Evolutionary conservation across 1,284 basidiomycete species (phyloP), one percentile per base, ranked within the genome.

Genomic region (Sphaerobolus stellatus): DNA sequence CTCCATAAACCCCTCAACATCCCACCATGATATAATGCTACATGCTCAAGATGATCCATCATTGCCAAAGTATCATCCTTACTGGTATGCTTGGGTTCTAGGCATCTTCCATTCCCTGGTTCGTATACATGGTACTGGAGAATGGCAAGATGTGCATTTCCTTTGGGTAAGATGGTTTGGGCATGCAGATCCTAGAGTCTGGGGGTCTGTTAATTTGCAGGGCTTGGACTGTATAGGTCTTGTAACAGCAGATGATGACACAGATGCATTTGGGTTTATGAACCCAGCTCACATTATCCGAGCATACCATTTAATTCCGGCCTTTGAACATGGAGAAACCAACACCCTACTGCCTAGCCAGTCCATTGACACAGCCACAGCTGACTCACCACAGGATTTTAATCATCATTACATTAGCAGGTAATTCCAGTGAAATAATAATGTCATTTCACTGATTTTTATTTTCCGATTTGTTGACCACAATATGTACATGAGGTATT

Each of bases 11-110:
- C 61, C 64, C 1, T 31, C 60, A 1, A 58, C 56, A 3, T 52
- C 59, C 3, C 53, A 59, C 2, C 48, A 58, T 9, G 54, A 67
- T n/a, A 67, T 69, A 61, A 33, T 63, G 1, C 58, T 56, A 3
- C 61, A 65, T 7, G 38, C 55, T 0, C 61, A 62, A 14, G 57
- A 59, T 31, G 49, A 60, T 49, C 45, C 56, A 52, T 24, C 29
- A 40, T 11, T 11, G 18, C 14, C 41, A 25, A 6, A 18, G 14
- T 27, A 11, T 13, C 60, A 70, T 46, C 65, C 65, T 0, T 75
- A 68, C 53, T 69, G 66, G 67, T 77, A 75, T 60, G 70, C 67
- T 0, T 56, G 58, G 0, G 61, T 77, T 0, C 46, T 75, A 22
- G 64, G 66, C 0, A 64, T 75, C 2, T 73, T 67, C 50, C 73